phyloP scores from a whole-genome alignment of 1,284 basidiomycete genomes.

The Leccinum pachyderme region DNA sequence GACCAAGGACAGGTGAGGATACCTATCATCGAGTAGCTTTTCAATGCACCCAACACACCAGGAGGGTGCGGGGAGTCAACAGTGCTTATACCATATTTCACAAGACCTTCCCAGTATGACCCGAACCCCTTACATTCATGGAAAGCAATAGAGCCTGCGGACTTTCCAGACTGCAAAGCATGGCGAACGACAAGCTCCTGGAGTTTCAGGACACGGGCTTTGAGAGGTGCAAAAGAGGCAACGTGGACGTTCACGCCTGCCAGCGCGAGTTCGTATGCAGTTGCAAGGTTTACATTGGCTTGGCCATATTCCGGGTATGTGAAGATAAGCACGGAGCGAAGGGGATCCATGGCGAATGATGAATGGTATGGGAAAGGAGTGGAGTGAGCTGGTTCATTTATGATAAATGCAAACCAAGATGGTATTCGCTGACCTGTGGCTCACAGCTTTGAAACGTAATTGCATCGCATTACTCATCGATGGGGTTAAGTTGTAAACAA shows the following conservation, averaged over 20 bases:
- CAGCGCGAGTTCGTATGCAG: conserved; percentile 11
- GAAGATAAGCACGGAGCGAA: conserved; percentile 3
- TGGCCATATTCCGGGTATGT: conserved; percentile 12
- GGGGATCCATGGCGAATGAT: background rate
- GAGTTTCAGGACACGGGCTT: conserved; percentile 4
- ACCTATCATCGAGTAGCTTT: background rate
- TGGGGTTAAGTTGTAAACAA: too few species aligned
- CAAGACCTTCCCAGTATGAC: background rate
- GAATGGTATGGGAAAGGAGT: background rate
- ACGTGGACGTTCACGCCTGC: conserved; percentile 7
- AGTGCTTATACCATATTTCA: background rate
- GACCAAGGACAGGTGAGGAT: background rate
- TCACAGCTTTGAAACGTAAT: too few species aligned
- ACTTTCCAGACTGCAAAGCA: background rate
- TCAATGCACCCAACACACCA: conserved; percentile 7
- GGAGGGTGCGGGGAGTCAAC: background rate
- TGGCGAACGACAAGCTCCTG: conserved; percentile 8
- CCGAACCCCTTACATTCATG: conserved; percentile 3
- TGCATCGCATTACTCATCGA: too few species aligned
- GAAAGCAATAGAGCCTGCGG: conserved; percentile 4
- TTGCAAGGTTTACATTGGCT: conserved; percentile 15
- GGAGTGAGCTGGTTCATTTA: background rate
- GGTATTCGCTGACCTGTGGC: too few species aligned
- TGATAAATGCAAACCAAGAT: too few species aligned
- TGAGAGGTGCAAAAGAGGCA: conserved; percentile 7